phyloP scores from a whole-genome alignment of 306 rosid species.

The Bauhinia variegata region DNA sequence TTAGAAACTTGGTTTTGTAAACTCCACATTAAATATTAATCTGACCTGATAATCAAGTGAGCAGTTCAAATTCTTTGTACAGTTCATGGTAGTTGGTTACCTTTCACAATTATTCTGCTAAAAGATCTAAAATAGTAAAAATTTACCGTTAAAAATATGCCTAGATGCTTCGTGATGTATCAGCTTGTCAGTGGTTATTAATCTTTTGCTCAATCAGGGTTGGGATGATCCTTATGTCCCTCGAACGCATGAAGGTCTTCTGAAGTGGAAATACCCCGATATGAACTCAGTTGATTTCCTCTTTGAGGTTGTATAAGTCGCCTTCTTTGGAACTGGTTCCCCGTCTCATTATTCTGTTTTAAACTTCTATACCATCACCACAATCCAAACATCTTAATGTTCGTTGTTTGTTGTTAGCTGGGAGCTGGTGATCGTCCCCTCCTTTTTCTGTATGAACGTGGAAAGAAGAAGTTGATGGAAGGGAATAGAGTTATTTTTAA shows the following conservation, averaged over 20 bases:
- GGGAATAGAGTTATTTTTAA: constrained; percentile 68
- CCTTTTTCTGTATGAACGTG: constrained; percentile 79
- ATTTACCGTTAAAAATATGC: not conserved
- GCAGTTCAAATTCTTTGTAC: not conserved
- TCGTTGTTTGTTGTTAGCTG: constrained; percentile 49
- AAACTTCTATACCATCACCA: constrained; percentile 23
- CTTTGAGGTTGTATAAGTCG: constrained; percentile 67
- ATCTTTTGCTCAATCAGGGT: constrained; percentile 58
- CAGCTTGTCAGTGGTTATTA: constrained; percentile 11
- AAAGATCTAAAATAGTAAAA: not conserved
- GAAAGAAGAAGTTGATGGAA: constrained; percentile 85
- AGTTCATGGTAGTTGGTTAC: constrained; percentile 13
- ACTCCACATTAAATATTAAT: constrained; percentile 1
- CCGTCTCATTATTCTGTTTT: constrained; percentile 17
- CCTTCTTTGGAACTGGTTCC: constrained; percentile 28
- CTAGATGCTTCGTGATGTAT: constrained; percentile 31
- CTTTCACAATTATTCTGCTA: constrained; percentile 7
- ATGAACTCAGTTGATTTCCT: constrained; percentile 96
- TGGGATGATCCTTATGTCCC: constrained; percentile 99
- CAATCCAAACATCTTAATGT: constrained; percentile 29
- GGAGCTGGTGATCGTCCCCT: constrained; percentile 55
- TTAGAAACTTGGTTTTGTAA: constrained; percentile 4
- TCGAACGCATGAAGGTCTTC: constrained; percentile 98
- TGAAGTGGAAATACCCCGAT: constrained; percentile 91
- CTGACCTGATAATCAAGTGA: constrained; percentile 25